Conservation (phyloP, 805 yeast species). For the Teunomyces stri region DNA sequence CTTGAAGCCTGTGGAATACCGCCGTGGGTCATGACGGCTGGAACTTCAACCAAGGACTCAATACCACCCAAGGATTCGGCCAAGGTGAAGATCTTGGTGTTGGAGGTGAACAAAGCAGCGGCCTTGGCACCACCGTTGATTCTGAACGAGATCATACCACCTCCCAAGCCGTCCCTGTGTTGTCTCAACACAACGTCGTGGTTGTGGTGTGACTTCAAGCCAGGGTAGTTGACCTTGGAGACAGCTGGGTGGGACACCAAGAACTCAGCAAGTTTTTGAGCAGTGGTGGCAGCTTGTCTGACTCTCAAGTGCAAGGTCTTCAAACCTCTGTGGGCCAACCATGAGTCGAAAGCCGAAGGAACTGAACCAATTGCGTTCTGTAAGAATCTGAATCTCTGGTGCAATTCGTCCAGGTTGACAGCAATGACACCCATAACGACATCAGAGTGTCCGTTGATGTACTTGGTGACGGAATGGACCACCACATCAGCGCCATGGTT, state of each 20-base stretch:
- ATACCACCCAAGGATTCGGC: slow-evolving; percentile 93
- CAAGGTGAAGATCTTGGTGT: slow-evolving; percentile 74
- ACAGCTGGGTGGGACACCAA: slow-evolving; percentile 53
- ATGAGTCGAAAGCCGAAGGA: slow-evolving; percentile 86
- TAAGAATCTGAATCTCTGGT: slow-evolving; percentile 66
- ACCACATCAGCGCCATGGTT: slow-evolving; percentile 82
- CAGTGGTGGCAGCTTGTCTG: slow-evolving; percentile 63
- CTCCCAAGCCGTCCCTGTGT: slow-evolving; percentile 83
- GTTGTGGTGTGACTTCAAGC: slow-evolving; percentile 63
- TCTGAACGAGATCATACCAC: slow-evolving; percentile 90
- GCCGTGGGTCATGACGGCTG: slow-evolving; percentile 90
- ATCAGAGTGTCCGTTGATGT: slow-evolving; percentile 90
- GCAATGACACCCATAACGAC: slow-evolving; percentile 85
- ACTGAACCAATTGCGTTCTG: slow-evolving; percentile 88
- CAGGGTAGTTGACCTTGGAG: slow-evolving; percentile 77
- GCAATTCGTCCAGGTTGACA: slow-evolving; percentile 58
- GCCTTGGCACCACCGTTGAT: slow-evolving; percentile 77
- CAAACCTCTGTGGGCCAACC: slow-evolving; percentile 91
- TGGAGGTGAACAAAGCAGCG: slow-evolving; percentile 69
- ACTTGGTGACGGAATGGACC: slow-evolving; percentile 86
- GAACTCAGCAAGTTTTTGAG: slow-evolving; percentile 67
- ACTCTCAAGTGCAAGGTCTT: slow-evolving; percentile 83
- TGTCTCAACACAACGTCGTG: slow-evolving; percentile 65
- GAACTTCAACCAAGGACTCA: slow-evolving; percentile 82
- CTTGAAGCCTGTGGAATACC: slow-evolving; percentile 80